These are phyloP conservation scores for Sporothrix euskadiensis DNA, from an alignment of 2,329 filamentous ascomycete species.

Conservation along the genomic window DNA sequence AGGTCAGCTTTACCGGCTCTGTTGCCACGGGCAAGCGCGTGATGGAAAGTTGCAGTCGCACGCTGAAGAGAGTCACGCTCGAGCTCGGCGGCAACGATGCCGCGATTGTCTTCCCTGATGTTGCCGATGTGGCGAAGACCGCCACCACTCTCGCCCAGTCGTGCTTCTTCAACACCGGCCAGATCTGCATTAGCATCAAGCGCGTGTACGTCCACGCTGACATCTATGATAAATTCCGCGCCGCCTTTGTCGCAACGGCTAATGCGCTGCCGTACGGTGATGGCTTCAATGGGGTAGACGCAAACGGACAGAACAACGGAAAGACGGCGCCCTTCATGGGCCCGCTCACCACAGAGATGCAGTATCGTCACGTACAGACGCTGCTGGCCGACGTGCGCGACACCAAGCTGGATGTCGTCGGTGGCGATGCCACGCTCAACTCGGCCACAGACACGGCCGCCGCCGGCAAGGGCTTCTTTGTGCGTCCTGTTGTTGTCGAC, in stretches of 20 bases:
- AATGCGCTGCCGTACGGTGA: constrained; percentile 46
- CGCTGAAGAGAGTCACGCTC: constrained; percentile 61
- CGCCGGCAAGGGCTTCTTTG: constrained; percentile 52
- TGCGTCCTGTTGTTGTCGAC: constrained; percentile 60
- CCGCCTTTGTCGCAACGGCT: constrained; percentile 49
- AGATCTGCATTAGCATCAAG: constrained; percentile 55
- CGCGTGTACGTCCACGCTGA: constrained; percentile 54
- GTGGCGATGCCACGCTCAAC: constrained; percentile 26
- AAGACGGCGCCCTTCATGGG: constrained; percentile 48
- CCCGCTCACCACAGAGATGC: constrained; percentile 61
- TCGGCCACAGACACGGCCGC: constrained; percentile 28
- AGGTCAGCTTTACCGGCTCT: constrained; percentile 65
- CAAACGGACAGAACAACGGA: constrained; percentile 13
- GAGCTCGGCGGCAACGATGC: constrained; percentile 51
- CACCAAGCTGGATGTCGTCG: constrained; percentile 45
- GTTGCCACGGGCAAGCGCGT: constrained; percentile 62
- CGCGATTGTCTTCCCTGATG: constrained; percentile 47
- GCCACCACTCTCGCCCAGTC: constrained; percentile 34
- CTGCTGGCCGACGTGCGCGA: constrained; percentile 52
- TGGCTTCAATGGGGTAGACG: constrained; percentile 36
- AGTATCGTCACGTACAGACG: constrained; percentile 55
- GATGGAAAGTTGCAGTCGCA: constrained; percentile 56
- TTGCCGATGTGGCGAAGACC: constrained; percentile 44
- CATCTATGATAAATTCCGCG: constrained; percentile 51
- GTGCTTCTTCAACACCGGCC: constrained; percentile 18